Percentiles rank a stretch among this genome's conserved stretches.
phyloP scores from a whole-genome alignment of 441 rosid species.

The Syzygium malaccense region DNA sequence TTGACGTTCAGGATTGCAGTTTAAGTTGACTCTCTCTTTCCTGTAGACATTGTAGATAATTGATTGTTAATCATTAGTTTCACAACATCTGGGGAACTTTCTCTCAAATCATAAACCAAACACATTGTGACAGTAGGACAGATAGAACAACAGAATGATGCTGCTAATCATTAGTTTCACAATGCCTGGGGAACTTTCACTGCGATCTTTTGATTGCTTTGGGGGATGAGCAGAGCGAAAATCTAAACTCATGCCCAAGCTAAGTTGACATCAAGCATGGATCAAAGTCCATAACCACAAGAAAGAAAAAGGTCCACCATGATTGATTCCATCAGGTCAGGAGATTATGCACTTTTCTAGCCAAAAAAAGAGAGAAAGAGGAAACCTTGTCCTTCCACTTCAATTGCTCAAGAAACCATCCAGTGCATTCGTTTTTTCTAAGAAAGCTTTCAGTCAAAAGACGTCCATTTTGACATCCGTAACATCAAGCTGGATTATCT shows the following conservation, averaged over 20 bases:
- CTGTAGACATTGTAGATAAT: neutral
- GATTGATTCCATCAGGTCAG: neutral
- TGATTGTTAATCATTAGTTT: neutral
- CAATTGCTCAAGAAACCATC: neutral
- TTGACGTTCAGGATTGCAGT: neutral
- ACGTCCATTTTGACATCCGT: constrained; percentile 91
- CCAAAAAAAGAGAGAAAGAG: neutral
- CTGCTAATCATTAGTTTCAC: neutral
- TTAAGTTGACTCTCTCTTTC: neutral
- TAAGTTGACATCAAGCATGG: neutral
- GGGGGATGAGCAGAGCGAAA: neutral
- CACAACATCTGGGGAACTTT: too few relatives aligned
- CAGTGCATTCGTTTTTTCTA: neutral
- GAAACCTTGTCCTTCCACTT: neutral
- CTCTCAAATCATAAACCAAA: neutral
- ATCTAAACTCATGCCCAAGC: neutral
- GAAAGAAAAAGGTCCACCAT: neutral
- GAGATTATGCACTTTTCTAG: neutral
- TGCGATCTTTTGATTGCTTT: neutral
- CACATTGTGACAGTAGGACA: neutral
- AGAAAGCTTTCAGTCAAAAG: constrained; percentile 11
- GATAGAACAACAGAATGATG: neutral
- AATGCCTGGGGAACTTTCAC: too few relatives aligned
- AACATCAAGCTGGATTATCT: constrained; percentile 88
- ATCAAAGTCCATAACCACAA: neutral